Conservation (phyloP, 23 red algal genomes). For the Gracilaria caudata region DNA sequence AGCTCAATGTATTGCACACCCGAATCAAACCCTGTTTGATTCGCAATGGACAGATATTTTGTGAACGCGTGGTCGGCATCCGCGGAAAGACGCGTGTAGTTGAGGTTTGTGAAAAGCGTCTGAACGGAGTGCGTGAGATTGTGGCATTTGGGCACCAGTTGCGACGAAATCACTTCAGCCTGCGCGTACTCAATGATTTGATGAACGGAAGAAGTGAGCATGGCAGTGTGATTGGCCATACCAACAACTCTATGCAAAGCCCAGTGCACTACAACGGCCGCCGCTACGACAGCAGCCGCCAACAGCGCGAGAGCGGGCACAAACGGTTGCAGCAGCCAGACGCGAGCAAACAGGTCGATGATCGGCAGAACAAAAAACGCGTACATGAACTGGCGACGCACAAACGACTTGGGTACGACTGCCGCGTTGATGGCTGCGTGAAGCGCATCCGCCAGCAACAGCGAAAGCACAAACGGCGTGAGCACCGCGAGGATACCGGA, state of each 20-base stretch:
- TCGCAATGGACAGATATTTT: too few relatives aligned
- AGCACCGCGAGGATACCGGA: background rate
- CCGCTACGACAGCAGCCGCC: background rate
- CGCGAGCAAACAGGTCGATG: background rate
- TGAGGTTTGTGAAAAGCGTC: background rate
- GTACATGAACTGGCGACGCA: background rate
- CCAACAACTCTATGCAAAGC: background rate
- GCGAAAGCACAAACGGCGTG: background rate
- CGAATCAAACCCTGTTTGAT: too few relatives aligned
- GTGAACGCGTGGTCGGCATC: too few relatives aligned
- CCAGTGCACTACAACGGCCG: background rate
- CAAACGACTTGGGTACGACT: background rate
- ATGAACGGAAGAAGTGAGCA: background rate
- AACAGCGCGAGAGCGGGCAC: background rate
- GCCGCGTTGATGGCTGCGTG: background rate
- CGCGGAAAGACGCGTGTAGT: background rate
- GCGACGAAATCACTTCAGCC: background rate
- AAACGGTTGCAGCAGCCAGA: slow-evolving; percentile 6
- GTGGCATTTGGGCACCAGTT: background rate
- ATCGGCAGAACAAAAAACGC: slow-evolving; percentile 5
- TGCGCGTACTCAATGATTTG: background rate
- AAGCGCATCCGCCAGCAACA: background rate
- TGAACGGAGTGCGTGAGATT: background rate
- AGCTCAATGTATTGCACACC: background rate
- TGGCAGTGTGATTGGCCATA: background rate